Base-by-base conservation (phyloP, 352 stramenopile species). In the Phytopythium boreale region DNA sequence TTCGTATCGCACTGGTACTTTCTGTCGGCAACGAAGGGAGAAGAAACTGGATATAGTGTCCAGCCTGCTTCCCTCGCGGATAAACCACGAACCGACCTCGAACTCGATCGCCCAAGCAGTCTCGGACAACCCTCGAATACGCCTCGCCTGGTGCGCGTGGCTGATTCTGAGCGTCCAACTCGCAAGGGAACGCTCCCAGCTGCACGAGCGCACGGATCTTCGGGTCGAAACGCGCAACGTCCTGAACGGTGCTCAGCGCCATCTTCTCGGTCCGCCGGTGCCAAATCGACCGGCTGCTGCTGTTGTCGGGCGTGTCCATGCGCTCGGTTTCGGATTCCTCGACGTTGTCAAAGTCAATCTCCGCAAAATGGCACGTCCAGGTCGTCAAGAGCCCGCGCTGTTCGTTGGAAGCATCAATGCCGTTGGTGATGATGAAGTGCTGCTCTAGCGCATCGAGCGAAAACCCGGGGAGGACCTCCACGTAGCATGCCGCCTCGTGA, bases 1-100 rank as follows among this genome's bases (percentile, higher is more conserved):
- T 20, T 12, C 0, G 4, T 8, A 36, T 9, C 15, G 8, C 36
- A 5, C 10, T 26, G 22, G 26, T 60, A n/a, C 63, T 62, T 19
- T 37, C 50, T 20, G 36, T 52, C 4, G 52, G 39, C 6, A 64
- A 55, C 2, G 41, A 57, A 8, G 78, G 74, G 0, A 89, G 59
- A n/a, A 87, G 64, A 43, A 91, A 76, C 61, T 91, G 82, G 34
- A 91, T 43, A 69, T 88, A 91, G 46, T 77, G 72, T 1, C 82
- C 82, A 0, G 70, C 59, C 4, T 70, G 62, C 22, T 80, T 86
- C 0, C 82, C 82, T 2, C 80, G 62, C 20, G 80, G 82, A 62
- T 88, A 76, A 17, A 78, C 69, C 10, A 87, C 77, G 14, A 91
- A 59, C 36, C 77, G 67, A 44, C 75, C 70, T 12, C 68, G 59